Percentiles rank a stretch among this genome's conserved stretches.
Evolutionary conservation across 257 asterid species (phyloP).

Genomic region (Lavandula angustifolia): DNA sequence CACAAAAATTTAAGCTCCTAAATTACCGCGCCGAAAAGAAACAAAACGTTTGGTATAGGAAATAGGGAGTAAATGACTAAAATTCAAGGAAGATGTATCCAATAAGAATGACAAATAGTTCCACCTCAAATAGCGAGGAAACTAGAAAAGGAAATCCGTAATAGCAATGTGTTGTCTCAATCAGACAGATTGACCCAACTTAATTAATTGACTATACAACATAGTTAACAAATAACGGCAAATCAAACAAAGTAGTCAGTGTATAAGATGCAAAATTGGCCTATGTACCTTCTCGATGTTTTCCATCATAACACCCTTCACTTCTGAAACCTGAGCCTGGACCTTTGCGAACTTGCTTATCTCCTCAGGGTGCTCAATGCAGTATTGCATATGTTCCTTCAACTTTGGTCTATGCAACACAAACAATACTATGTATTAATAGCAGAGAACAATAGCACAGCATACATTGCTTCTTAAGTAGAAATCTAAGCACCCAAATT

Average conservation of each 20-base stretch:
- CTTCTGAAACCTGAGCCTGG: slow-evolving; percentile 86
- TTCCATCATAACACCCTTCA: slow-evolving; percentile 89
- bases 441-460: not conserved
- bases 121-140: not conserved
- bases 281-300: slow-evolving; percentile 73
- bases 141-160: not conserved
- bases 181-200: not conserved
- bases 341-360: slow-evolving; percentile 77
- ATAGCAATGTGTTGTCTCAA: not conserved
- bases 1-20: too few species aligned
- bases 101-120: not conserved
- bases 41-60: too few species aligned
- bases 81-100: too few species aligned
- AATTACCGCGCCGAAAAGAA: too few species aligned
- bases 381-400: slow-evolving; percentile 77
- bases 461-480: not conserved
- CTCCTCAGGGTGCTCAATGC: slow-evolving; percentile 78
- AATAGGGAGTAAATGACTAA: too few species aligned
- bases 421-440: not conserved
- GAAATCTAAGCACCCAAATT: slow-evolving; percentile 58
- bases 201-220: not conserved
- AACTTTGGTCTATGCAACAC: slow-evolving; percentile 57
- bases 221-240: not conserved
- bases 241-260: not conserved
- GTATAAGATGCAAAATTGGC: not conserved